A percentile compares a stretch with the other conserved stretches of the same genome.
phyloP scores from a whole-genome alignment of 257 asterid species.

The Fraxinus quadrangulata region DNA sequence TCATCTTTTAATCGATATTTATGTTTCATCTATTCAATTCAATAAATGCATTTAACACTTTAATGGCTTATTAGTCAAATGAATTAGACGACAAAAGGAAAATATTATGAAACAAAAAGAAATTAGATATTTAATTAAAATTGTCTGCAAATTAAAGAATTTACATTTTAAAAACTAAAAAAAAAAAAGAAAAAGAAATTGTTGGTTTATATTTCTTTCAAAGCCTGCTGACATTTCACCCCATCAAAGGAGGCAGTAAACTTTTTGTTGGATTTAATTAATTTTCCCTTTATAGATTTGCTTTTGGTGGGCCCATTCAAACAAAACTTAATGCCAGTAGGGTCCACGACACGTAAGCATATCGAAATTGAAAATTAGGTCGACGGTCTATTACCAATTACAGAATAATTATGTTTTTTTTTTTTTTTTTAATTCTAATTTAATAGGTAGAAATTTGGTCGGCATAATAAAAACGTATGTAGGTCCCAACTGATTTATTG shows the following conservation, averaged over 20 bases:
- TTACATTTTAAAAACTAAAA: too few relatives aligned
- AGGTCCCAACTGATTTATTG: background rate
- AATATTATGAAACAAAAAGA: too few relatives aligned
- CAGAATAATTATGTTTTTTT: background rate
- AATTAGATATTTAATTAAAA: too few relatives aligned
- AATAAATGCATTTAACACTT: too few relatives aligned
- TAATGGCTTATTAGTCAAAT: too few relatives aligned
- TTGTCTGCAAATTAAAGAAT: too few relatives aligned
- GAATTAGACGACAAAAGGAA: too few relatives aligned
- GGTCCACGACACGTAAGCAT: conserved; percentile 35
- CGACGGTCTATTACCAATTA: conserved; percentile 12
- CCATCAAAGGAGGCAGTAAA: background rate
- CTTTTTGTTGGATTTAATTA: background rate
- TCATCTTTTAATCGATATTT: too few relatives aligned
- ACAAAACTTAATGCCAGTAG: background rate
- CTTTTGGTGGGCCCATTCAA: conserved; percentile 2
- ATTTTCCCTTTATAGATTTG: background rate
- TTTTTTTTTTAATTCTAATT: background rate
- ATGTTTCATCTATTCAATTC: too few relatives aligned
- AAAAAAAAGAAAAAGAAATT: too few relatives aligned
- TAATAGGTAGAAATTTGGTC: background rate
- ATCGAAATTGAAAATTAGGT: conserved; percentile 55
- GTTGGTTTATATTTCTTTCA: too few relatives aligned
- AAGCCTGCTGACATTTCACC: background rate
- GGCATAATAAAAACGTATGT: background rate